phyloP scores from a whole-genome alignment of 2,329 filamentous ascomycete genomes.

The Leptographium wingfieldii region DNA sequence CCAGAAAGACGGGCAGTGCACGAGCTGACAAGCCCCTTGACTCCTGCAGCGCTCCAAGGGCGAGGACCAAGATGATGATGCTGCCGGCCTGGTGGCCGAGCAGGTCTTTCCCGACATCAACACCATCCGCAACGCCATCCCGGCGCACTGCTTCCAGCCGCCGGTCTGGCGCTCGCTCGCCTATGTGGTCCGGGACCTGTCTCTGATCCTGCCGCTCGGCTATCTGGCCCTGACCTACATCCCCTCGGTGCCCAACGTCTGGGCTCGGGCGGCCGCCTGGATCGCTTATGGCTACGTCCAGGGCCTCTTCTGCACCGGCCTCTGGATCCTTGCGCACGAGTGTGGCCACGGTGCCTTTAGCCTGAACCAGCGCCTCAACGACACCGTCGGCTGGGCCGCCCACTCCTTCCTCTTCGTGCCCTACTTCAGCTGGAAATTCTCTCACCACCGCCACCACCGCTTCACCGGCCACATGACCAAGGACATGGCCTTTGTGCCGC shows the following conservation, averaged over 20 bases:
- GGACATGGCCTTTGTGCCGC: constrained; percentile 96
- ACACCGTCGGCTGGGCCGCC: constrained; percentile 79
- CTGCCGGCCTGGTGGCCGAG: neutral
- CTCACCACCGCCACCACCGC: constrained; percentile 99
- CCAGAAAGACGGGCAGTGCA: too few relatives aligned
- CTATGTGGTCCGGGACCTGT: constrained; percentile 77
- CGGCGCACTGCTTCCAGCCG: constrained; percentile 91
- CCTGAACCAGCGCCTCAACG: constrained; percentile 77
- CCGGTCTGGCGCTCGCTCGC: constrained; percentile 60
- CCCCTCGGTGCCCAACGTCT: constrained; percentile 66
- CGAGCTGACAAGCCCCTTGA: neutral
- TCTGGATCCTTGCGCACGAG: constrained; percentile 96
- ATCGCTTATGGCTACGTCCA: constrained; percentile 64
- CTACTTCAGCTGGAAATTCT: constrained; percentile 99
- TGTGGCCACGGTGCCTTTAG: constrained; percentile 97
- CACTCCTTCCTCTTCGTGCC: constrained; percentile 79
- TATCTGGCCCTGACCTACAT: constrained; percentile 81
- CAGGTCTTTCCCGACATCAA: constrained; percentile 54
- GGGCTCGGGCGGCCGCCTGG: constrained; percentile 53
- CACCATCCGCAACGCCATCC: constrained; percentile 91
- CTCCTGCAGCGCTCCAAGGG: neutral
- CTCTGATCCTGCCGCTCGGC: constrained; percentile 62
- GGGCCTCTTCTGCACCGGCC: constrained; percentile 81
- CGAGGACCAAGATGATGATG: neutral
- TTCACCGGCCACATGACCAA: constrained; percentile 93